These are phyloP conservation scores for Stachybotrys echinatus DNA, from an alignment of 2,329 filamentous ascomycete species.

Conservation along the genomic window DNA sequence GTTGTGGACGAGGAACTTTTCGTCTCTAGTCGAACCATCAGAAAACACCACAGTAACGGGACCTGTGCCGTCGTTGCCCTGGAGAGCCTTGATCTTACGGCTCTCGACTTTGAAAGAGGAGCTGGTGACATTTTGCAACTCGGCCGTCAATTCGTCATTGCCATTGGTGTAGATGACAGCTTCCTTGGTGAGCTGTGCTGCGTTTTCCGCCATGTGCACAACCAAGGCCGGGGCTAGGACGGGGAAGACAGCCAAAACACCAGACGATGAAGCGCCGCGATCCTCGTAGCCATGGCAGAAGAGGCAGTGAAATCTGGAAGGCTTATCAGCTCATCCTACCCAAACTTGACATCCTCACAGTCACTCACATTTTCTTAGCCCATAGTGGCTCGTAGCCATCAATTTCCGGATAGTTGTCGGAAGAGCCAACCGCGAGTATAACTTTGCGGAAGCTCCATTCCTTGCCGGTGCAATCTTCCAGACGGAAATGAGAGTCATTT, in stretches of 20 bases:
- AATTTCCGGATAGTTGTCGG: slow-evolving; percentile 36
- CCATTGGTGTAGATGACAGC: slow-evolving; percentile 43
- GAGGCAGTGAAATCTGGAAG: slow-evolving; percentile 43
- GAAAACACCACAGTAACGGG: background rate
- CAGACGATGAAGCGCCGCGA: slow-evolving; percentile 30
- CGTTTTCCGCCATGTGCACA: slow-evolving; percentile 30
- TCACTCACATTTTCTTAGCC: slow-evolving; percentile 33
- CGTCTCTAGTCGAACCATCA: background rate
- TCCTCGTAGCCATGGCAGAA: slow-evolving; percentile 52
- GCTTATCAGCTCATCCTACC: background rate
- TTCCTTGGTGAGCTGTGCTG: slow-evolving; percentile 25
- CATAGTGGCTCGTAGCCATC: slow-evolving; percentile 32
- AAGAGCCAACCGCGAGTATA: slow-evolving; percentile 43
- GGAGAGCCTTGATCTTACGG: background rate
- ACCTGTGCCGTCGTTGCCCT: background rate
- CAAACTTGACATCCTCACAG: too few species aligned
- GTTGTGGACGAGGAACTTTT: slow-evolving; percentile 11
- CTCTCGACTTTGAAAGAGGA: background rate
- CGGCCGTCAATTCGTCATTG: background rate
- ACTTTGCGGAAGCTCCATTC: slow-evolving; percentile 40
- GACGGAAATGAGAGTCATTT: background rate
- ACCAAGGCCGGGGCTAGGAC: slow-evolving; percentile 18
- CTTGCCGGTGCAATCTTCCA: background rate
- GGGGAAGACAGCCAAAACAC: slow-evolving; percentile 32
- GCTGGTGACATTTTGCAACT: background rate